Base-by-base conservation (phyloP, 768 basidiomycete species). In the Strobilomyces echinocephalus region DNA sequence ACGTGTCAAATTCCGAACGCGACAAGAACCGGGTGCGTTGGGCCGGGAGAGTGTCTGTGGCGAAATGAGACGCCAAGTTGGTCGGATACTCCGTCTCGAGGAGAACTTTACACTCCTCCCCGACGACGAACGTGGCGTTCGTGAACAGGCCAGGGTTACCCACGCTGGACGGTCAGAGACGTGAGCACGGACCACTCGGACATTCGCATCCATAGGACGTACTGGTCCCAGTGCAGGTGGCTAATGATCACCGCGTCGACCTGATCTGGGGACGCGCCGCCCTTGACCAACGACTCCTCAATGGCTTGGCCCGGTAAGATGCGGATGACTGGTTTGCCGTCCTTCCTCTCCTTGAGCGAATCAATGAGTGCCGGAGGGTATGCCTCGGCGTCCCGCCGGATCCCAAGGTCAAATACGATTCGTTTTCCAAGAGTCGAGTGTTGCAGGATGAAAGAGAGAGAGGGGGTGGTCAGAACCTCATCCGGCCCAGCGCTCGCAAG, bases 361-460 rank as follows among this genome's bases (percentile, higher is more conserved):
- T 20, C 38, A 8, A 20, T 14, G 26, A 43, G 16, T 26, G 14
- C 8, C 14, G 33, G 76, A 0, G 78, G 72, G 48, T 70, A 74
- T 5, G 67, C 74, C 20, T 76, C 69, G 60, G 71, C 68, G 55
- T 83, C 77, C 40, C 73, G 72, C 26, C 80, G 75, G 9, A 79
- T 69, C 8, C 83, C 83, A 18, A 84, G 73, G 54, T 85, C 84
- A 55, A 84, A 83, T 0, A 82, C 56, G 49, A 80, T 60, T 30
- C 69, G 74, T 12, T 68, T 61, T 3, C 68, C 63, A 1, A 63
- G 73, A 16, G 57, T 53, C 1, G 79, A 78, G 58, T 84, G 82
- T 11, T 69, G 72, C 36, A 84, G 63, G 50, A 76, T 72, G 64
- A 84, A 85, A 2, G 78, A 71, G 41, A 84, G 72, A 12, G 76